Percentiles rank a stretch among this genome's conserved stretches.
Conservation (phyloP, 768 basidiomycete genomes). For the Ramaria rubella region DNA sequence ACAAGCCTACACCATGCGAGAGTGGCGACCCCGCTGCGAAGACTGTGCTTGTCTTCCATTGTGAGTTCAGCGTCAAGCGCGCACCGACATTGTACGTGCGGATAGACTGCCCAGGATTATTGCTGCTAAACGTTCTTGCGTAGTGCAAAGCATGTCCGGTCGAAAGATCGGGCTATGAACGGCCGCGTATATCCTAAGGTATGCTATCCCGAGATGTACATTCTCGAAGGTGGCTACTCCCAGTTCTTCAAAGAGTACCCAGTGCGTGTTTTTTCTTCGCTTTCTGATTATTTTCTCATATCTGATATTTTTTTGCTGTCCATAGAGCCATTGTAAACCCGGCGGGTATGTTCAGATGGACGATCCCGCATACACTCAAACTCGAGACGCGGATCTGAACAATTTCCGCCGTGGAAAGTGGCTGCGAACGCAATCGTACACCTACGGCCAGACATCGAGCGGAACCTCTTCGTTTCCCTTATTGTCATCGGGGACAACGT, state of each 20-base stretch:
- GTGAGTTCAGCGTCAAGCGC: slow-evolving; percentile 93
- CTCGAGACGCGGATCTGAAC: slow-evolving; percentile 81
- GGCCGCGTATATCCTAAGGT: slow-evolving; percentile 86
- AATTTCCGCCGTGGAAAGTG: slow-evolving; percentile 88
- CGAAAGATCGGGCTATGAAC: slow-evolving; percentile 84
- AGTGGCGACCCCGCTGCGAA: slow-evolving; percentile 60
- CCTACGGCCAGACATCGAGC: slow-evolving; percentile 71
- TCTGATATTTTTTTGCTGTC: not conserved
- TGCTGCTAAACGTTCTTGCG: not conserved
- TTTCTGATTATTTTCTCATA: not conserved
- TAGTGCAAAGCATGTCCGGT: slow-evolving; percentile 91
- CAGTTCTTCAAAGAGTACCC: slow-evolving; percentile 70
- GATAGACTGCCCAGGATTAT: not conserved
- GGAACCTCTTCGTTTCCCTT: slow-evolving; percentile 27
- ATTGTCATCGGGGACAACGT: slow-evolving; percentile 17
- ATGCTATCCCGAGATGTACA: slow-evolving; percentile 94
- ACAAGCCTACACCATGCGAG: slow-evolving; percentile 57
- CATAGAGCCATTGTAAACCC: slow-evolving; percentile 62
- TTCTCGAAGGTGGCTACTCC: slow-evolving; percentile 94
- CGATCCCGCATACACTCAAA: slow-evolving; percentile 74
- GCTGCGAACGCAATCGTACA: slow-evolving; percentile 84
- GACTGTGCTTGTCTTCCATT: slow-evolving; percentile 91
- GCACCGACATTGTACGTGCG: slow-evolving; percentile 87
- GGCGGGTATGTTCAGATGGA: slow-evolving; percentile 89
- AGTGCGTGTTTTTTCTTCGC: slow-evolving; percentile 22